These are phyloP conservation scores for Mycena metata DNA, from an alignment of 768 basidiomycete species.

Conservation along the genomic window DNA sequence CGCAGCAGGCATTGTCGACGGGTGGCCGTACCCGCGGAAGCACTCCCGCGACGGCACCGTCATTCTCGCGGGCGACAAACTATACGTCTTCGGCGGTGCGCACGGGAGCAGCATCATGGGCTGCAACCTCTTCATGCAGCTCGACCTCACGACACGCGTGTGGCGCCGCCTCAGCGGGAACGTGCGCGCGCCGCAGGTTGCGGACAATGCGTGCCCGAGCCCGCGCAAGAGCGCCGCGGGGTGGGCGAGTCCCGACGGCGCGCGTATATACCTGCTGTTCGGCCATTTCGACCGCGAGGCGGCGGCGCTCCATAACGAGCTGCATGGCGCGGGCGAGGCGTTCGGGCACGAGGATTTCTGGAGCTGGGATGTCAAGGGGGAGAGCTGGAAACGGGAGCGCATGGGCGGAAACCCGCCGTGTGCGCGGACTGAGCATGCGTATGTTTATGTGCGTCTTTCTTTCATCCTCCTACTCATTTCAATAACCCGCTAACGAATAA, in stretches of 20 bases:
- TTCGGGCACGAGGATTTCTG: constrained; percentile 47
- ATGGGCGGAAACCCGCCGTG: constrained; percentile 49
- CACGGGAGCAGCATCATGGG: too few relatives aligned
- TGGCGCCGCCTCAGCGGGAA: too few relatives aligned
- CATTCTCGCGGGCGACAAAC: constrained; percentile 46
- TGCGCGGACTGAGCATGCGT: constrained; percentile 48
- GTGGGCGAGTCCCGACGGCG: too few relatives aligned
- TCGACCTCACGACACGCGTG: too few relatives aligned
- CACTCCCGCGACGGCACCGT: constrained; percentile 35
- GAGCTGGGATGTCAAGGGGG: constrained; percentile 47
- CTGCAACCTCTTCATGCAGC: too few relatives aligned
- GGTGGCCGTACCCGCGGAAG: constrained; percentile 44
- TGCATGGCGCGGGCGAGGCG: constrained; percentile 37
- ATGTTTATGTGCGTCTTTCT: constrained; percentile 43
- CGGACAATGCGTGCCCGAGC: constrained; percentile 45
- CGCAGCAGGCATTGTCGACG: constrained; percentile 19
- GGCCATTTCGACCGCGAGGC: constrained; percentile 52
- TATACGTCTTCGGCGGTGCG: too few relatives aligned
- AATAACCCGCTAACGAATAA: too few relatives aligned
- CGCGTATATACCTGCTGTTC: constrained; percentile 51
- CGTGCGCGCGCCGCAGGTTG: constrained; percentile 35
- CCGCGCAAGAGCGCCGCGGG: constrained; percentile 53
- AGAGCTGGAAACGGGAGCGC: constrained; percentile 49
- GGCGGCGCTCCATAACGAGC: constrained; percentile 41
- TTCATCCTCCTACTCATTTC: too few relatives aligned